Evolutionary conservation across 1,284 basidiomycete species (phyloP).

Genomic region (Cutaneotrichosporon curvatum): DNA sequence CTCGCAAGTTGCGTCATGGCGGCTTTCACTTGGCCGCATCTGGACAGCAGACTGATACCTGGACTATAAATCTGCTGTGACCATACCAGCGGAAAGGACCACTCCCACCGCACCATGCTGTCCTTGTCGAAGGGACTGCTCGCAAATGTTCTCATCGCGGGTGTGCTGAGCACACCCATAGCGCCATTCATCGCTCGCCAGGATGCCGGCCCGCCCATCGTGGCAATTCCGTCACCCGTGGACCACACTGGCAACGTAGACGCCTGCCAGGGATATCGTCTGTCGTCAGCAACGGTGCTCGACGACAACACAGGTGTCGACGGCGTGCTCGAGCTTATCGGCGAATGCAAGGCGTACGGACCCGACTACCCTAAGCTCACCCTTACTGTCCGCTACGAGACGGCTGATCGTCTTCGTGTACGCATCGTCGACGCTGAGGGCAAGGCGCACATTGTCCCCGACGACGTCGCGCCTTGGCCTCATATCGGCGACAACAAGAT

Average conservation of each 20-base stretch:
- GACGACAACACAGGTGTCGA: conserved; percentile 19
- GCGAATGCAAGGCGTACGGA: conserved; percentile 65
- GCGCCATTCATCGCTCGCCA: too few species aligned
- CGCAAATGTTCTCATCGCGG: too few species aligned
- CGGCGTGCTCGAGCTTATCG: conserved; percentile 19
- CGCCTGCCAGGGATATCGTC: conserved; percentile 25
- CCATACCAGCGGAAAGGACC: too few species aligned
- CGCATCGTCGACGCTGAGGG: conserved; percentile 58
- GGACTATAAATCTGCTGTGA: too few species aligned
- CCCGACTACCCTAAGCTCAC: conserved; percentile 58
- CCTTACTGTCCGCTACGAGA: conserved; percentile 44
- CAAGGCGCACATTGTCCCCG: conserved; percentile 60
- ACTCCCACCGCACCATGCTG: too few species aligned
- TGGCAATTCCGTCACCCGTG: conserved; percentile 22
- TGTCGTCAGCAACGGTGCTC: conserved; percentile 7
- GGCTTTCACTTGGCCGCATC: too few species aligned
- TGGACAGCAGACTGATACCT: too few species aligned
- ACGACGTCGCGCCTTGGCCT: conserved; percentile 58
- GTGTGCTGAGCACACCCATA: too few species aligned
- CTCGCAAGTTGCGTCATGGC: too few species aligned
- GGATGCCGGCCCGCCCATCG: conserved; percentile 11
- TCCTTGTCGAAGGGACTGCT: too few species aligned
- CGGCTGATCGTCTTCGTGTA: conserved; percentile 53
- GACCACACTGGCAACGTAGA: conserved; percentile 22
- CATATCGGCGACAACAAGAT: conserved; percentile 48